These are phyloP conservation scores for Aristolochia contorta DNA, from an alignment of 164 flowering plant species.

Conservation along the genomic window DNA sequence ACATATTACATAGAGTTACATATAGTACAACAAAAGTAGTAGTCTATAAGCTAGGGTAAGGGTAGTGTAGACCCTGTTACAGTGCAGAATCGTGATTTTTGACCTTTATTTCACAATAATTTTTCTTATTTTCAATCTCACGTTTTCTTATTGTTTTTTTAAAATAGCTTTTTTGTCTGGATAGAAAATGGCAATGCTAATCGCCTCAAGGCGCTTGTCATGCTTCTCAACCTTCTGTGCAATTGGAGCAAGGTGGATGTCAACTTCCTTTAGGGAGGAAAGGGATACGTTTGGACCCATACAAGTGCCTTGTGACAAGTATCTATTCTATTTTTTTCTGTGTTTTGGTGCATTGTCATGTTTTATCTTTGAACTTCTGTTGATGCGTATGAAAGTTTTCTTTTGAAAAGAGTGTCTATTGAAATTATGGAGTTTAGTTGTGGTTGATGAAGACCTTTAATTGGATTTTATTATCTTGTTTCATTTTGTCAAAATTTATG, in stretches of 20 bases:
- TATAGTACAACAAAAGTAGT: too few species aligned
- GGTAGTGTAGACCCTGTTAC: too few species aligned
- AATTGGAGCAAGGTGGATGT: conserved; percentile 14
- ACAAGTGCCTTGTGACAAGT: conserved; percentile 72
- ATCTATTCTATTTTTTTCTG: conserved; percentile 9
- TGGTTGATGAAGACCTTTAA: too few species aligned
- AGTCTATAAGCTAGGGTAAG: too few species aligned
- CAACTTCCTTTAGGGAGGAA: conserved; percentile 39
- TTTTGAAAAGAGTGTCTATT: background rate
- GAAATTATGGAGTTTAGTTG: background rate
- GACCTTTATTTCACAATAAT: too few species aligned
- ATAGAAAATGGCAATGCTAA: conserved; percentile 33
- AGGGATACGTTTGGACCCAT: conserved; percentile 79
- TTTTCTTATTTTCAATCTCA: too few species aligned
- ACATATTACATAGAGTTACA: too few species aligned
- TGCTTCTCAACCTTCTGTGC: conserved; percentile 15
- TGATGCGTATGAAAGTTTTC: too few species aligned
- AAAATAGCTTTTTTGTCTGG: background rate
- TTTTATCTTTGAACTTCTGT: background rate
- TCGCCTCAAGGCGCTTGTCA: conserved; percentile 29
- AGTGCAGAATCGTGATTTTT: too few species aligned
- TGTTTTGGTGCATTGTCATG: background rate
- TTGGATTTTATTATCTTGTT: too few species aligned
- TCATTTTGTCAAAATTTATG: too few species aligned
- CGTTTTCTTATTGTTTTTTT: too few species aligned